Evolutionary conservation across 2,329 filamentous ascomycete species (phyloP).

Genomic region (Diatrype stigma): DNA sequence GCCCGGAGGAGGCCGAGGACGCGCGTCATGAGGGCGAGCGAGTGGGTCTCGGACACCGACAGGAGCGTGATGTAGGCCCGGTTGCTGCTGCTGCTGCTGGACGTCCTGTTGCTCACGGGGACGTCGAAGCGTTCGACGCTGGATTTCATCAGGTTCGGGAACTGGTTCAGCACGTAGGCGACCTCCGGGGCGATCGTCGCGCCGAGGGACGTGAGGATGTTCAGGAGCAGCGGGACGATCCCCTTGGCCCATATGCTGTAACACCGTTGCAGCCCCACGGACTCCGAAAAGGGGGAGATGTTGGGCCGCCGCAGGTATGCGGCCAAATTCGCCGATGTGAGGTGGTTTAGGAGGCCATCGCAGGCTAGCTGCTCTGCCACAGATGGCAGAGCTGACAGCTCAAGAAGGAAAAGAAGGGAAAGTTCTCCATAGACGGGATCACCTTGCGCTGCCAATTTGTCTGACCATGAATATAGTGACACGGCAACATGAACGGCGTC

Average conservation of each 20-base stretch:
- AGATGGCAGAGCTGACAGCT: slow-evolving; percentile 74
- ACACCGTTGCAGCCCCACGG: slow-evolving; percentile 63
- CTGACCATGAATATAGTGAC: slow-evolving; percentile 90
- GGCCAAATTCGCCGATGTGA: slow-evolving; percentile 75
- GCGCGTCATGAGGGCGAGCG: slow-evolving; percentile 68
- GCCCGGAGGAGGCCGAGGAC: slow-evolving; percentile 65
- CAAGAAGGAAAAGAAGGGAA: slow-evolving; percentile 82
- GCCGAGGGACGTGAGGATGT: slow-evolving; percentile 78
- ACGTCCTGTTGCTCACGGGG: slow-evolving; percentile 49
- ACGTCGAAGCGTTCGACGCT: slow-evolving; percentile 70
- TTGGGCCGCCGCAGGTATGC: slow-evolving; percentile 67
- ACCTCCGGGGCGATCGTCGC: slow-evolving; percentile 80
- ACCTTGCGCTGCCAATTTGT: slow-evolving; percentile 69
- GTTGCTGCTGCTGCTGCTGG: slow-evolving; percentile 26
- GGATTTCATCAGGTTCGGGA: slow-evolving; percentile 70
- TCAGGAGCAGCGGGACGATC: slow-evolving; percentile 81
- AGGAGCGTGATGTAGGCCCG: slow-evolving; percentile 63
- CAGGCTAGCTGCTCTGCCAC: slow-evolving; percentile 88
- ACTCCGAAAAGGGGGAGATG: slow-evolving; percentile 75
- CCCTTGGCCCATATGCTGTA: slow-evolving; percentile 89
- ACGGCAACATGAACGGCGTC: slow-evolving; percentile 76
- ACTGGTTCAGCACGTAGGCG: slow-evolving; percentile 82
- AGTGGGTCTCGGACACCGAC: slow-evolving; percentile 73
- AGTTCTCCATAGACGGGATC: slow-evolving; percentile 93
- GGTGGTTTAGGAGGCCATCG: slow-evolving; percentile 74